These are phyloP conservation scores for Suaeda aralocaspica DNA, from an alignment of 148 eudicot species.

Conservation along the genomic window DNA sequence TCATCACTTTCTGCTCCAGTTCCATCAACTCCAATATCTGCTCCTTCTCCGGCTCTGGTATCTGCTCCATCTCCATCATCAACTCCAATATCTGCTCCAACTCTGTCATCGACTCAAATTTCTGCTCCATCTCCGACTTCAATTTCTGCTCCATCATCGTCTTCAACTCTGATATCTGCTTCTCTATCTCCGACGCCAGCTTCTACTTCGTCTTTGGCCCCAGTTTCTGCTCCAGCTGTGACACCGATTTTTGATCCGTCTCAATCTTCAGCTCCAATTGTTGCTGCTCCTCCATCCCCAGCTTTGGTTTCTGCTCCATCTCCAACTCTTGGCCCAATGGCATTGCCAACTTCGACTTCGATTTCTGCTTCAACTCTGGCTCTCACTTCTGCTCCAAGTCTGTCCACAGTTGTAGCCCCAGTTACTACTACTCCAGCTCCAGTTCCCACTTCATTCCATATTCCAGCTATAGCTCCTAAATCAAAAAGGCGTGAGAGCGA, in stretches of 20 bases:
- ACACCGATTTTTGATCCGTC: background rate
- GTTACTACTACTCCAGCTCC: background rate
- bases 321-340: background rate
- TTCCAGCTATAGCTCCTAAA: slow-evolving; percentile 12
- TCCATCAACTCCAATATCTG: background rate
- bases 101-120: background rate
- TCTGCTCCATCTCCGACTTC: slow-evolving; percentile 1
- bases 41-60: background rate
- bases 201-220: background rate
- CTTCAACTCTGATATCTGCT: background rate
- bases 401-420: background rate
- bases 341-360: background rate
- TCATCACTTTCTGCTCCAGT: background rate
- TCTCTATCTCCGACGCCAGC: background rate
- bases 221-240: background rate
- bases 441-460: background rate
- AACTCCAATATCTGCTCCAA: background rate
- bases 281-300: slow-evolving; percentile 1
- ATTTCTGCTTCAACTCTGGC: background rate
- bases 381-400: background rate
- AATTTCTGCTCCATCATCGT: background rate
- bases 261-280: background rate
- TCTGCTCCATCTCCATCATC: background rate
- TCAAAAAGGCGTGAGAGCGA: background rate
- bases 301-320: background rate